A percentile compares a stretch with the other conserved stretches of the same genome.
Conservation (phyloP, 306 rosid species). For the Vicia sativa region DNA sequence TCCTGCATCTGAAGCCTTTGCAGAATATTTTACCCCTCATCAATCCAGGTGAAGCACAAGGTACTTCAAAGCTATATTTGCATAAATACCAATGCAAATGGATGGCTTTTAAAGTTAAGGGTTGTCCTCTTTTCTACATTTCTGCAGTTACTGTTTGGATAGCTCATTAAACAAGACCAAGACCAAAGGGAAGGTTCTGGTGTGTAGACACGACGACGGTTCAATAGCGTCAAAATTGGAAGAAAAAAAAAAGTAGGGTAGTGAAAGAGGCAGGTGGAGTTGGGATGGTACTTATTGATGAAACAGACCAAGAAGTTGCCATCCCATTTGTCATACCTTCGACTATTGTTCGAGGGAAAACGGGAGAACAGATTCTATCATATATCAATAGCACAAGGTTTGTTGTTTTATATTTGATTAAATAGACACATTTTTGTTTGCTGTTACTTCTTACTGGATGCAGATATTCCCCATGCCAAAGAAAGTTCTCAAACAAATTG, state of each 20-base stretch:
- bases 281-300: conserved; percentile 79
- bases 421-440: conserved; percentile 25
- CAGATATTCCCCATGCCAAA: no score
- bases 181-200: conserved; percentile 75
- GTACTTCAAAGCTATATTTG: conserved; percentile 53
- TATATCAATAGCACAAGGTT: conserved; percentile 63
- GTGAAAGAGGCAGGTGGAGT: conserved; percentile 76
- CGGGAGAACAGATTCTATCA: conserved; percentile 52
- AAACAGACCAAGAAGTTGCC: conserved; percentile 57
- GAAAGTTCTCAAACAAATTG: no score
- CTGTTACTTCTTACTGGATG: no score
- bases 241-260: conserved; percentile 59
- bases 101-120: conserved; percentile 41
- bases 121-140: conserved; percentile 32
- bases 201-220: conserved; percentile 67
- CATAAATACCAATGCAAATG: conserved; percentile 31
- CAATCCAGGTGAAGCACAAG: conserved; percentile 94
- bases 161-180: conserved; percentile 75
- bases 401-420: conserved; percentile 36
- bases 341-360: conserved; percentile 59
- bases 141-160: conserved; percentile 69
- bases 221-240: conserved; percentile 66
- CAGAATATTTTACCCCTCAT: conserved; percentile 81
- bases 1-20: conserved; percentile 70
- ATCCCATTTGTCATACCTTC: conserved; percentile 76